These are phyloP conservation scores for Phytopythium sindhum DNA, from an alignment of 352 stramenopile genomes.

Conservation along the genomic window DNA sequence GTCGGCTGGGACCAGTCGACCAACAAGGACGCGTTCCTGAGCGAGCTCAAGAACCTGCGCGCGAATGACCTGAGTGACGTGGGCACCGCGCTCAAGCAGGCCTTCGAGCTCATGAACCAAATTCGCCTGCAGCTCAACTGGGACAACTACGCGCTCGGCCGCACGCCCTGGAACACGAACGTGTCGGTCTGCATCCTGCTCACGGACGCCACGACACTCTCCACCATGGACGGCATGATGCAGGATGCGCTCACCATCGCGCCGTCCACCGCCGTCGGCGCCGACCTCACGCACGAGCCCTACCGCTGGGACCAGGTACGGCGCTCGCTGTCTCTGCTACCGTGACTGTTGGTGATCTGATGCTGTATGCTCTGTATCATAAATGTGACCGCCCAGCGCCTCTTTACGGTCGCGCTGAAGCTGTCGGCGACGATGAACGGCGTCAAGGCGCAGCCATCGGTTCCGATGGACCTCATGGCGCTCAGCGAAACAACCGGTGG, in stretches of 20 bases:
- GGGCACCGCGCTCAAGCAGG: slow-evolving; percentile 64
- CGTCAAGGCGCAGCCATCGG: slow-evolving; percentile 37
- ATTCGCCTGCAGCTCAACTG: slow-evolving; percentile 86
- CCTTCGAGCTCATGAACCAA: slow-evolving; percentile 89
- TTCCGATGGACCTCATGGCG: slow-evolving; percentile 78
- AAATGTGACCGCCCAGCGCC: slow-evolving; percentile 22
- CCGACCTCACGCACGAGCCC: slow-evolving; percentile 79
- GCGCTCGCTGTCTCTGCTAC: not conserved
- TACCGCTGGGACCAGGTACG: slow-evolving; percentile 81
- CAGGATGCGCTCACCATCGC: slow-evolving; percentile 76
- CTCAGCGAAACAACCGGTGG: slow-evolving; percentile 82
- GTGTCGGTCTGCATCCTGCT: slow-evolving; percentile 77
- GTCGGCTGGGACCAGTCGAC: slow-evolving; percentile 85
- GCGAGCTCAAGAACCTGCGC: slow-evolving; percentile 81
- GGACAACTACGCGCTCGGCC: slow-evolving; percentile 82
- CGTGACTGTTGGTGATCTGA: no score
- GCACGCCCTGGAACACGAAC: slow-evolving; percentile 82
- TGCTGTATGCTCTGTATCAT: not conserved
- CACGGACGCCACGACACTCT: slow-evolving; percentile 77
- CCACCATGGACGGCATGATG: slow-evolving; percentile 57
- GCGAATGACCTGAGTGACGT: slow-evolving; percentile 80
- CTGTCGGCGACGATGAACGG: slow-evolving; percentile 60
- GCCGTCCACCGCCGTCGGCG: slow-evolving; percentile 55
- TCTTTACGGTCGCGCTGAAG: slow-evolving; percentile 83
- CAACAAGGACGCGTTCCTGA: slow-evolving; percentile 80